These are phyloP conservation scores for Bipolaris cookei DNA, from an alignment of 2,329 filamentous ascomycete genomes.

Conservation along the genomic window DNA sequence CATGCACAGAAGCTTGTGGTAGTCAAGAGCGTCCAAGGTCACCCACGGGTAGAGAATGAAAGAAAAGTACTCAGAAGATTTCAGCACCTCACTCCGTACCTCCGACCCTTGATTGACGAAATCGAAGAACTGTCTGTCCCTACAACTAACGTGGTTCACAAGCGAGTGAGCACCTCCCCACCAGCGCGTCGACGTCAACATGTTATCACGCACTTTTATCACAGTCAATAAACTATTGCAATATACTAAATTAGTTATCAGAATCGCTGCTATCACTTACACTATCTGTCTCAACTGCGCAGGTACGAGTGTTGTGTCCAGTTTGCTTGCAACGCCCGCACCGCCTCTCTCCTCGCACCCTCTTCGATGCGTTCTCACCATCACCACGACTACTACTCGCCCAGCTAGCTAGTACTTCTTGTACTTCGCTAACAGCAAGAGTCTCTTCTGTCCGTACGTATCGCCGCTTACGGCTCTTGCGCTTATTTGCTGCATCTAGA, in stretches of 20 bases:
- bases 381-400: background rate
- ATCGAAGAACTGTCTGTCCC: conserved; percentile 31
- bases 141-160: conserved; percentile 23
- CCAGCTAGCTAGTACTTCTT: background rate
- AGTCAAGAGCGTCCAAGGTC: conserved; percentile 32
- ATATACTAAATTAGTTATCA: too few species aligned
- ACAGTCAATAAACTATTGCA: too few species aligned
- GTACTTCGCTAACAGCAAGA: background rate
- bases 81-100: conserved; percentile 28
- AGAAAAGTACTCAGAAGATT: conserved; percentile 34
- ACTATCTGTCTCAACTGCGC: too few species aligned
- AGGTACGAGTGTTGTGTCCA: background rate
- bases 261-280: too few species aligned
- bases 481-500: too few species aligned
- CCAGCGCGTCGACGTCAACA: too few species aligned
- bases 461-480: too few species aligned
- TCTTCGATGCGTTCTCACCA: background rate
- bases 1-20: conserved; percentile 21
- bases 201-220: too few species aligned
- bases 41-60: conserved; percentile 36
- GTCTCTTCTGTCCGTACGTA: too few species aligned
- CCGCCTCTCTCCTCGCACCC: background rate
- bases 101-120: conserved; percentile 39
- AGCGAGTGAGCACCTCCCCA: too few species aligned
- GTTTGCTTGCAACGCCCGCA: background rate